These are phyloP conservation scores for Cercophora scortea DNA, from an alignment of 495 filamentous ascomycete species.

Conservation along the genomic window DNA sequence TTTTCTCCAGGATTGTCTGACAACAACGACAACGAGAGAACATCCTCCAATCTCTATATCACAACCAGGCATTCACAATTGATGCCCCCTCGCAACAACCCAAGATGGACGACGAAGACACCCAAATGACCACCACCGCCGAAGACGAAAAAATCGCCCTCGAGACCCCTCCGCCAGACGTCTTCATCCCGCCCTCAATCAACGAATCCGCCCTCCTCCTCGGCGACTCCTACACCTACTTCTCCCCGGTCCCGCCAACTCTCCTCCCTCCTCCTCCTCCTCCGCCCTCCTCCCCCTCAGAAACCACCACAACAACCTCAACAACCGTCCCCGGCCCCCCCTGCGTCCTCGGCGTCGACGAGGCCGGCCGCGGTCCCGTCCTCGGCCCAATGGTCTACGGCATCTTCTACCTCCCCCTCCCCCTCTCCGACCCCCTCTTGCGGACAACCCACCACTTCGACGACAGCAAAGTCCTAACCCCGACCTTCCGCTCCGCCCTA, in stretches of 20 bases:
- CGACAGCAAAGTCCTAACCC: constrained; percentile 83
- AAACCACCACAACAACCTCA: constrained; percentile 33
- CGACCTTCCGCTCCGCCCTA: constrained; percentile 60
- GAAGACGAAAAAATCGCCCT: constrained; percentile 34
- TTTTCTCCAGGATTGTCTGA: not conserved
- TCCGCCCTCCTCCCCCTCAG: constrained; percentile 12
- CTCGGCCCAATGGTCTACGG: constrained; percentile 97
- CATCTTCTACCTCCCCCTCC: constrained; percentile 71
- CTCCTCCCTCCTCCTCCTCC: constrained; percentile 38
- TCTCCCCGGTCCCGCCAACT: constrained; percentile 58
- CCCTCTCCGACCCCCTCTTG: constrained; percentile 62
- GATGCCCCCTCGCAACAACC: too few relatives aligned
- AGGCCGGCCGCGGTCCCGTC: constrained; percentile 91
- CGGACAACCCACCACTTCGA: constrained; percentile 74
- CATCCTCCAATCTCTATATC: too few relatives aligned
- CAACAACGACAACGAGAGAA: too few relatives aligned
- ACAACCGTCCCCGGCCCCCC: constrained; percentile 19
- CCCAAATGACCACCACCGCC: constrained; percentile 19
- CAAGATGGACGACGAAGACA: constrained; percentile 44
- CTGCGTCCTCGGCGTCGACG: constrained; percentile 73
- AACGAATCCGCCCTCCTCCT: constrained; percentile 49
- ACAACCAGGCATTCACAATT: not conserved
- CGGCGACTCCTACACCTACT: constrained; percentile 78
- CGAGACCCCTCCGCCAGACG: constrained; percentile 47
- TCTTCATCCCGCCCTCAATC: constrained; percentile 80